Evolutionary conservation across 1,284 basidiomycete species (phyloP).

Genomic region (Sanghuangporus sanghuang): DNA sequence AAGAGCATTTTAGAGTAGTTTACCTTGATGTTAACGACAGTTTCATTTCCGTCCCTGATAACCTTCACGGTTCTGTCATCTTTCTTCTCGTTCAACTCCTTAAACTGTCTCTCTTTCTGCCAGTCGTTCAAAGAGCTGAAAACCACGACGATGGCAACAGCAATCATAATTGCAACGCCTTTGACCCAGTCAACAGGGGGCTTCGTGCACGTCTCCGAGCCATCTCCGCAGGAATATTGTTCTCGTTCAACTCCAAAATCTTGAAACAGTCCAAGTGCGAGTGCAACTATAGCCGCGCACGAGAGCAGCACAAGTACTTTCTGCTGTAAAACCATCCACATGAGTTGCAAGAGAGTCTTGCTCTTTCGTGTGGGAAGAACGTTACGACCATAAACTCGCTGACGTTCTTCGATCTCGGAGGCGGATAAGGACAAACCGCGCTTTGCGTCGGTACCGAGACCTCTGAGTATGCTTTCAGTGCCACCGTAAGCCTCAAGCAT

Average conservation of each 20-base stretch:
- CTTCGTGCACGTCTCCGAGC: slow-evolving; percentile 31
- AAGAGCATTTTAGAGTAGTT: neutral
- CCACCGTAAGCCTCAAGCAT: slow-evolving; percentile 77
- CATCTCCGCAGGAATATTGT: slow-evolving; percentile 34
- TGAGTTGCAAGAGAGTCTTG: slow-evolving; percentile 79
- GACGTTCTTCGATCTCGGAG: slow-evolving; percentile 50
- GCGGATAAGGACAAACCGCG: slow-evolving; percentile 42
- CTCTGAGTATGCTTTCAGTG: slow-evolving; percentile 58
- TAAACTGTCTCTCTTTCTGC: slow-evolving; percentile 96
- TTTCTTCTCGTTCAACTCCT: slow-evolving; percentile 52
- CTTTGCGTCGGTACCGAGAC: slow-evolving; percentile 68
- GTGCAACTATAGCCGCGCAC: slow-evolving; percentile 87
- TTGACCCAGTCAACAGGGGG: slow-evolving; percentile 94
- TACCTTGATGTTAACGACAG: slow-evolving; percentile 67
- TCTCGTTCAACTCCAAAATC: slow-evolving; percentile 74
- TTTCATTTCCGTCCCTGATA: slow-evolving; percentile 78
- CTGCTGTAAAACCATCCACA: slow-evolving; percentile 94
- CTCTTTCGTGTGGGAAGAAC: slow-evolving; percentile 71
- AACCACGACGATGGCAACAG: slow-evolving; percentile 79
- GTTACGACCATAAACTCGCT: slow-evolving; percentile 81
- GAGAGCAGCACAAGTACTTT: slow-evolving; percentile 90
- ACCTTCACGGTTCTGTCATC: slow-evolving; percentile 93
- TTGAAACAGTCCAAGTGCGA: slow-evolving; percentile 42
- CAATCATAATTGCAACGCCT: slow-evolving; percentile 78
- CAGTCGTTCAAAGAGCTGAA: slow-evolving; percentile 91